Evolutionary conservation across 148 eudicot genomes (phyloP), one percentile per base, ranked within the genome.

Genomic region (Camellia sinensis): DNA sequence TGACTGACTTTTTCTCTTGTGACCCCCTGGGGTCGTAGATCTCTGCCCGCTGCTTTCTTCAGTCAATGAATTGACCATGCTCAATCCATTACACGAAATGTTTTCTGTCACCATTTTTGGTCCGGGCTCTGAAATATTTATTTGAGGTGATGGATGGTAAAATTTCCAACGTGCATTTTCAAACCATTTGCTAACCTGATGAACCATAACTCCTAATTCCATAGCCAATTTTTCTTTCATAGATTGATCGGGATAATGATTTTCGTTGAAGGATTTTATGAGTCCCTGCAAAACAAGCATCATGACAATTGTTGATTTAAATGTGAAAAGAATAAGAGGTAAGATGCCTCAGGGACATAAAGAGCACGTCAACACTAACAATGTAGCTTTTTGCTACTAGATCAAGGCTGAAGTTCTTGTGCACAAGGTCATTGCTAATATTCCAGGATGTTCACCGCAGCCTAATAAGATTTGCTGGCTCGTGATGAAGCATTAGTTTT

Each of bases 101-200:
- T 3, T 13, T 57, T 9, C 61, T 9, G 61, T 13, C 14, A 14
- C 15, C 61, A 57, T 57, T 57, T 57, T 57, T 57, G 61, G 17
- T 57, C n/a, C 61, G 13, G 61, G 17, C 61, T 57, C 61, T 57
- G 61, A 57, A 3, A 57, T 13, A 9, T 57, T 57, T 57, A 0
- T 57, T 57, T 6, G 61, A 57, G 61, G 61, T 57, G 61, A 73
- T 70, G 86, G 79, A 83, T 86, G 97, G 81, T 88, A 83, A 80
- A 81, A 89, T 80, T 94, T 91, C 95, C 95, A 91, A 21, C 98
- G 93, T 53, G 99, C 92, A 90, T 93, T 91, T 67, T 82, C 92
- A 79, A 96, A 96, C 98, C 99, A 96, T 88, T 93, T 96, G 78
- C 78, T 79, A 14, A 90, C 98, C 97, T 87, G 90, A 72, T 40